These are phyloP conservation scores for Ceratobasidium sp. DNA, from an alignment of 1,284 basidiomycete genomes.

Conservation along the genomic window DNA sequence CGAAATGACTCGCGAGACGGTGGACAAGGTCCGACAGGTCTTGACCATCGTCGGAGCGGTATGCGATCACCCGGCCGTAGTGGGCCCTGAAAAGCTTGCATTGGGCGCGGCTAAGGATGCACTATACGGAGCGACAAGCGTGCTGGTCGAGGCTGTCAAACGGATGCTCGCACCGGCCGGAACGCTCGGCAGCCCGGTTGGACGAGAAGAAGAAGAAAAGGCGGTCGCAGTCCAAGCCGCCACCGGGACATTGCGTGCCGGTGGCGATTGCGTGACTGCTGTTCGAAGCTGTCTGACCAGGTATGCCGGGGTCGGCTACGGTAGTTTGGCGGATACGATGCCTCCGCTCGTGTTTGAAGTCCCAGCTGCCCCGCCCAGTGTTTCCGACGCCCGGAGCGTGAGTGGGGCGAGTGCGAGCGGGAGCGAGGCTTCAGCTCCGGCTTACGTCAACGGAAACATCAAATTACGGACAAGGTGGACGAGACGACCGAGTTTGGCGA, in stretches of 20 bases:
- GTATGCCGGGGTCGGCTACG: slow-evolving; percentile 57
- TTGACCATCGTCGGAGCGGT: slow-evolving; percentile 93
- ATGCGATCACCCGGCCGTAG: slow-evolving; percentile 70
- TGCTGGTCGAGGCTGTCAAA: slow-evolving; percentile 86
- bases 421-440: slow-evolving; percentile 1
- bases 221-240: slow-evolving; percentile 78
- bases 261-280: slow-evolving; percentile 85
- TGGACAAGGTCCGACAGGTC: slow-evolving; percentile 90
- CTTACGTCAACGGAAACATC: background rate
- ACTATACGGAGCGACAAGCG: slow-evolving; percentile 84
- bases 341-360: slow-evolving; percentile 14
- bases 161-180: slow-evolving; percentile 50
- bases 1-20: slow-evolving; percentile 91
- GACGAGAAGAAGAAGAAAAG: slow-evolving; percentile 83
- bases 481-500: background rate
- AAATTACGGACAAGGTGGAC: background rate
- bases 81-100: slow-evolving; percentile 60
- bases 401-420: slow-evolving; percentile 9
- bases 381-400: slow-evolving; percentile 19
- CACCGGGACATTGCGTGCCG: slow-evolving; percentile 84
- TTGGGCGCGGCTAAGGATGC: slow-evolving; percentile 78
- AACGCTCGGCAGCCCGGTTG: slow-evolving; percentile 56
- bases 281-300: slow-evolving; percentile 79
- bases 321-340: slow-evolving; percentile 49
- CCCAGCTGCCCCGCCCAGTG: slow-evolving; percentile 16